Conservation (phyloP, 2,329 filamentous ascomycete species). For the Paramyrothecium sp. region DNA sequence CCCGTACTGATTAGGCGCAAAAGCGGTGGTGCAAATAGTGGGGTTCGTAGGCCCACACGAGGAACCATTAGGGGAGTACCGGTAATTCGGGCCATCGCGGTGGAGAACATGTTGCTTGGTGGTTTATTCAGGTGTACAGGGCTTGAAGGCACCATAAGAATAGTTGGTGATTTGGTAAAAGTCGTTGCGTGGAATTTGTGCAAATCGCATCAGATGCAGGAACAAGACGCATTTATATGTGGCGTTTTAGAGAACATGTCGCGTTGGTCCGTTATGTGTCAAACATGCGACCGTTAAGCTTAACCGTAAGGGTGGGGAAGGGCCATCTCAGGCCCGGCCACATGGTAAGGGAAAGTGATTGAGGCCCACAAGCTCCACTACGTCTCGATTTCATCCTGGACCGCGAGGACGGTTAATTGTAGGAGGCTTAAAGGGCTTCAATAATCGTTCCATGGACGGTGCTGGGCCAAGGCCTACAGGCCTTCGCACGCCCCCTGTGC, state of each 20-base stretch:
- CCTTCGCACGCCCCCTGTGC: slow-evolving; percentile 38
- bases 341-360: not conserved
- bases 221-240: not conserved
- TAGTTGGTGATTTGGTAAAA: too few relatives aligned
- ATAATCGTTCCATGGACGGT: slow-evolving; percentile 47
- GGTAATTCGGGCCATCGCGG: slow-evolving; percentile 11
- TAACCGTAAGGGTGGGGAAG: slow-evolving; percentile 13
- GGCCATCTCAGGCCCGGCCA: not conserved
- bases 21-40: slow-evolving; percentile 19
- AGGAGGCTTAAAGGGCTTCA: slow-evolving; percentile 56
- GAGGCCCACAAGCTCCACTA: not conserved
- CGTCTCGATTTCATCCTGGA: slow-evolving; percentile 8
- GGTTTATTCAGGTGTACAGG: too few relatives aligned
- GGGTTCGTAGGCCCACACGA: slow-evolving; percentile 10
- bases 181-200: too few relatives aligned
- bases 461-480: slow-evolving; percentile 44
- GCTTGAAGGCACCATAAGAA: too few relatives aligned
- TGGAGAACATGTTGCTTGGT: slow-evolving; percentile 13
- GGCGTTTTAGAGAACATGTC: not conserved
- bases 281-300: slow-evolving; percentile 16
- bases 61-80: slow-evolving; percentile 8
- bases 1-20: slow-evolving; percentile 4
- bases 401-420: slow-evolving; percentile 45
- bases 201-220: not conserved
- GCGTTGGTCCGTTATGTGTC: slow-evolving; percentile 1